Conservation (phyloP, 257 asterid species). For the Parsonsia alboflavescens region DNA sequence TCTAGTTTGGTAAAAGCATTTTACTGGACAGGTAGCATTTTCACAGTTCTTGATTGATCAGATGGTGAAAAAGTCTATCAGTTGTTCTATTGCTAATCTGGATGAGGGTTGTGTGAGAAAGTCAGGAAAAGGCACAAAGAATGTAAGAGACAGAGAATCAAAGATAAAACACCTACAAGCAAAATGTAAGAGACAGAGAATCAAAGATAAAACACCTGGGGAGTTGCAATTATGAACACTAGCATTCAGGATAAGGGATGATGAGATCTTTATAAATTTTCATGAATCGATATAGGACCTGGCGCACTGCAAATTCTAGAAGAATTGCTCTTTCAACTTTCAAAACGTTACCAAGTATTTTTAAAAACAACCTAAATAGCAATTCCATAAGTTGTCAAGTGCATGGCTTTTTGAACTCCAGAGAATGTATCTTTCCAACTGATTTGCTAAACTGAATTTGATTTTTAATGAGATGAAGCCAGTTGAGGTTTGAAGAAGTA, state of each 20-base stretch:
- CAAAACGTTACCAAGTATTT: neutral
- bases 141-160: too few relatives aligned
- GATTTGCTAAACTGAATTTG: neutral
- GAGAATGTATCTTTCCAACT: neutral
- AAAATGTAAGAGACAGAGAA: too few relatives aligned
- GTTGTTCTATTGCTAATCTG: neutral
- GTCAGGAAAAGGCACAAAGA: neutral
- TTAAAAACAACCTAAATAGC: neutral
- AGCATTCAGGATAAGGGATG: neutral
- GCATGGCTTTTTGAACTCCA: neutral
- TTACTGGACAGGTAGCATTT: neutral
- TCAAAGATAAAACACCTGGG: neutral
- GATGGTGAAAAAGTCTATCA: neutral
- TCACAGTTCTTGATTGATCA: neutral
- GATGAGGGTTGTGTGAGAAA: neutral
- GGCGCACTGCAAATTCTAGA: neutral
- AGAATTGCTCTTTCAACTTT: neutral
- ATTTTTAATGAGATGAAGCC: neutral
- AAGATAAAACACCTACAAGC: too few relatives aligned
- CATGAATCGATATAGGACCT: neutral
- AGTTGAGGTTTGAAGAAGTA: conserved; percentile 1
- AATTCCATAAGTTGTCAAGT: neutral
- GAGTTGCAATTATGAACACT: neutral
- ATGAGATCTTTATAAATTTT: neutral
- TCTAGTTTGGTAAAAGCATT: neutral